Evolutionary conservation across 768 basidiomycete species (phyloP), one percentile per base, ranked within the genome.

Genomic region (Mycena kentingensis): DNA sequence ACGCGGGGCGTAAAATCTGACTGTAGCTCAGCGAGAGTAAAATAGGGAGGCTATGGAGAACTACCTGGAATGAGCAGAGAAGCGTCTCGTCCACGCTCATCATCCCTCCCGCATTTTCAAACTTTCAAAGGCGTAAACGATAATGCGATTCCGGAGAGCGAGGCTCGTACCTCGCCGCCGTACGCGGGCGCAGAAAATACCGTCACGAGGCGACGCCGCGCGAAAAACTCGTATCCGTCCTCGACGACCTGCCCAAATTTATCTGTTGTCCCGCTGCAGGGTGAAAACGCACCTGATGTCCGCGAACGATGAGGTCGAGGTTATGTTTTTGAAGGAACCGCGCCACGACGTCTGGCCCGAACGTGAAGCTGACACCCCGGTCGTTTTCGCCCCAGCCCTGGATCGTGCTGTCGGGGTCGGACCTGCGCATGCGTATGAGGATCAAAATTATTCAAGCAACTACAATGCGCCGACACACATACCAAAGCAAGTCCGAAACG

Each of bases 331-430:
- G 93, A 65, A 98, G 77, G 82, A 98, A 98, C 64, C 95, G 82
- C 61, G 92, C 93, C 46, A 98, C 96, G 46, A 98, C 95, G 67
- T 98, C 96, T 26, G 94, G 93, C 6, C 96, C 96, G 70, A 98
- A 98, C 22, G 95, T 98, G 74, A 98, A 98, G 37, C 93, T 96
- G 45, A 98, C 93, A 54, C 96, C 96, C 67, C 96, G 83, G 70
- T 98, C 96, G 68, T 98, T 98, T 76, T 98, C 96, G 69, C 91
- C 93, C 96, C 96, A 98, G 5, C 96, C 96, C 12, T 91, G 93
- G 67, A 98, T 96, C 67, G 98, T 96, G 72, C 96, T 97, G 78
- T 98, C 96, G 31, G 96, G 95, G 75, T 98, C 96, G 48, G 95
- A 19, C 51, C 51, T 51, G 5, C 26, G 13, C 1, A 25, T 7